Base-by-base conservation (phyloP, 2,329 filamentous ascomycete species). In the Cordyceps cicadae region DNA sequence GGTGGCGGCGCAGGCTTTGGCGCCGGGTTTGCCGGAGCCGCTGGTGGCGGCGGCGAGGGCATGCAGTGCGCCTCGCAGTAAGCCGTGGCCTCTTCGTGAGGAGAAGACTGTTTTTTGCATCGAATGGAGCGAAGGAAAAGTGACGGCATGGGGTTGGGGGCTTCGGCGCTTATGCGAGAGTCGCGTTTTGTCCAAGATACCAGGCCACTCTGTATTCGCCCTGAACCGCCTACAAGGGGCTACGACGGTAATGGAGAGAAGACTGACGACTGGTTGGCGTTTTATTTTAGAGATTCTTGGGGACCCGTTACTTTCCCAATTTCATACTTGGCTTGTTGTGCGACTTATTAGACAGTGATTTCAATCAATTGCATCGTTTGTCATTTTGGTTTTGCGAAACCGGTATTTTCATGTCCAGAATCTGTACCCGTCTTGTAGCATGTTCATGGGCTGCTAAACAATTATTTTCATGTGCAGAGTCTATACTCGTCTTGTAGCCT, bases 11-110 rank as follows among this genome's bases (percentile, higher is more conserved):
- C 90, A 52, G 88, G 87, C 21, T 43, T 43, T 41, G 51, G 34
- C 6, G 21, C 34, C 5, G 29, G 29, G 5, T 29, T 29, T 29
- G 29, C 29, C 37, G 37, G 37, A n/a, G 14, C 39, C 6, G 39
- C 24, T 14, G 89, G 92, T 8, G 86, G 92, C 51, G 34, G 88
- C 90, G 52, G 88, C 87, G 81, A 85, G 15, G 87, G 88, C 64
- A 89, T 94, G 62, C 90, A 94, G 80, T 94, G 90, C 75, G 89
- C 90, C 62, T 91, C 89, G 39, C 90, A 94, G 83, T 94, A 92
- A 84, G 76, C 49, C 11, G 19, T 7, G 5, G 2, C 3, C 5
- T 46, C 49, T 52, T 52, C 11, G 24, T 4, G 3, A 55, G 15
- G 34, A 41, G 4, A n/a, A 21, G 12, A 12, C 3, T n/a, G 7